A percentile compares a stretch with the other conserved stretches of the same genome.
Conservation (phyloP, 352 stramenopile species). For the Blastocystis sp. region DNA sequence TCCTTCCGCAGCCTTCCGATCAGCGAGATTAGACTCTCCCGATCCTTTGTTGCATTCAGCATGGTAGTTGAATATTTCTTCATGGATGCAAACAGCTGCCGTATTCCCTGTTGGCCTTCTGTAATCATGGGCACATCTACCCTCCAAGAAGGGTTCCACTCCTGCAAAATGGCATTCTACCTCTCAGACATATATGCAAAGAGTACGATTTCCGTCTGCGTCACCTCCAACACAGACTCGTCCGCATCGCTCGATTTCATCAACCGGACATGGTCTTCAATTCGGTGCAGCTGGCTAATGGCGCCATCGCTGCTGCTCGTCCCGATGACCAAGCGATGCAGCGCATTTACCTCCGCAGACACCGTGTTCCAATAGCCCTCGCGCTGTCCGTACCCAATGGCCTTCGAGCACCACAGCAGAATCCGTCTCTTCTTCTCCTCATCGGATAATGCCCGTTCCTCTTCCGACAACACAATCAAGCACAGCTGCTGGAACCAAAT, state of each 20-base stretch:
- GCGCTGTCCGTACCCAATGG: neutral
- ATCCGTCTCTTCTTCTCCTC: neutral
- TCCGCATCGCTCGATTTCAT: no score
- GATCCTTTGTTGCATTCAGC: conserved; percentile 24
- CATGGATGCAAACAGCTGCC: neutral
- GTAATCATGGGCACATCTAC: neutral
- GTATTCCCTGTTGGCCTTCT: neutral
- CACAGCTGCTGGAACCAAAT: neutral
- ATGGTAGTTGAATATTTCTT: neutral
- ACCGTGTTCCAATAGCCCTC: neutral
- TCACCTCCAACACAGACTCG: no score
- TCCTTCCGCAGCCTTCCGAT: neutral
- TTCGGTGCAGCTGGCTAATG: neutral
- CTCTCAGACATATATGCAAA: no score
- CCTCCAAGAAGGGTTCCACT: no score
- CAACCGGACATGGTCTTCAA: neutral
- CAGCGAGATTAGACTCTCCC: neutral
- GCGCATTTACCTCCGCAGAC: neutral
- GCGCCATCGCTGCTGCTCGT: neutral
- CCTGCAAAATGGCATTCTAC: no score
- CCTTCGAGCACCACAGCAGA: neutral
- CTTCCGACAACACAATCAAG: neutral
- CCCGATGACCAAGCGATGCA: neutral
- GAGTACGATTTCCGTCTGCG: no score
- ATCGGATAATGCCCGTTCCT: neutral